Percentiles rank a stretch among this genome's conserved stretches.
Evolutionary conservation across 495 filamentous ascomycete species (phyloP).

Genomic region (Penicillium egyptiacum): DNA sequence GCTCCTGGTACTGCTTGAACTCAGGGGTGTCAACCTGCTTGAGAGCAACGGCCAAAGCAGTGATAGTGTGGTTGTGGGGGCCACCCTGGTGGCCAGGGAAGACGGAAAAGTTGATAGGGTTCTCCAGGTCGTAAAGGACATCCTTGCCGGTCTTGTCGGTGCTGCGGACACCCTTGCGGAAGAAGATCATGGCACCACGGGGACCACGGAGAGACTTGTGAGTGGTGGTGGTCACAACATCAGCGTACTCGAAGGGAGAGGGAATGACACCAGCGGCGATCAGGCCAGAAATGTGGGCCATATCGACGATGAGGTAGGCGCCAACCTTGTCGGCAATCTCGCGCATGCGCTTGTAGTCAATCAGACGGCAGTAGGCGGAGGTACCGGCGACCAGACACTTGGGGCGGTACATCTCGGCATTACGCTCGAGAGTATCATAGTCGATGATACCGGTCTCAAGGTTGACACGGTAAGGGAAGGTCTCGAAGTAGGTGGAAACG

Average conservation of each 20-base stretch:
- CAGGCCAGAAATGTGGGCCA: slow-evolving; percentile 98
- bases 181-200: slow-evolving; percentile 99
- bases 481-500: slow-evolving; percentile 93
- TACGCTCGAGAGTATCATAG: slow-evolving; percentile 89
- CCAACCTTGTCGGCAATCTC: slow-evolving; percentile 93
- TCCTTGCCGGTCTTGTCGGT: slow-evolving; percentile 91
- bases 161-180: slow-evolving; percentile 90
- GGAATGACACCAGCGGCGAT: slow-evolving; percentile 92
- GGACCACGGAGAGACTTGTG: slow-evolving; percentile 99
- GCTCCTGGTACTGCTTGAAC: slow-evolving; percentile 94
- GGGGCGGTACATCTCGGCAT: slow-evolving; percentile 90
- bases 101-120: slow-evolving; percentile 97
- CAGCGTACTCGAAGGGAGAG: slow-evolving; percentile 89
- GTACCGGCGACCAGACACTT: slow-evolving; percentile 96
- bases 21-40: slow-evolving; percentile 92
- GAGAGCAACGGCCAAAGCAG: slow-evolving; percentile 91
- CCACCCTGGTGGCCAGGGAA: slow-evolving; percentile 99
- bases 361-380: slow-evolving; percentile 96
- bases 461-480: slow-evolving; percentile 88
- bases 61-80: slow-evolving; percentile 99
- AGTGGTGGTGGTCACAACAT: slow-evolving; percentile 98
- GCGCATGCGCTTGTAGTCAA: slow-evolving; percentile 96
- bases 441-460: slow-evolving; percentile 95
- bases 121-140: slow-evolving; percentile 88
- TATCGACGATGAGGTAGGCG: slow-evolving; percentile 93